Evolutionary conservation across 768 basidiomycete species (phyloP), one percentile per base, ranked within the genome.

Genomic region (Boletus vinaceobasis): DNA sequence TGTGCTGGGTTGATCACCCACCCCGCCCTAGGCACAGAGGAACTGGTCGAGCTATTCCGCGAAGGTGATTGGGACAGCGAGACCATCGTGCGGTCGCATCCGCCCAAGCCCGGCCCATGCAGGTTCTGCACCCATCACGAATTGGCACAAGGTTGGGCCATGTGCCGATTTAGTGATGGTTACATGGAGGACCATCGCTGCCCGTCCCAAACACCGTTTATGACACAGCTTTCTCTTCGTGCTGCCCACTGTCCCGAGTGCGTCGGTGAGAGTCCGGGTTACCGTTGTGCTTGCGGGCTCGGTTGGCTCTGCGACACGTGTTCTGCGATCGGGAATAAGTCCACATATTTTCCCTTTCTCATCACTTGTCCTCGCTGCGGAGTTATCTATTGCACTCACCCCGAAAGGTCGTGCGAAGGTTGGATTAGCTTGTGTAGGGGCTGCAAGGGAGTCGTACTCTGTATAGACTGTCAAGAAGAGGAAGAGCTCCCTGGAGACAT

Each of bases 301-400:
- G 0, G 0, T 5, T 63, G 58, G 61, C 7, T 60, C 26, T 66
- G 61, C 35, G 21, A 33, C 5, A 23, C 8, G 2, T 65, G 56
- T 27, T 15, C 40, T 1, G 51, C 1, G 39, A 8, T 42, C 23
- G n/a, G 29, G 31, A 55, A 56, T 11, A 47, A 43, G 23, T 6
- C 35, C 3, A 2, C 1, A 15, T 5, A 1, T 2, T 33, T 40
- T 37, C 60, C 52, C 37, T 7, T 7, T 8, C 11, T 54, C 15
- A 26, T 63, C 27, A 38, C 50, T 27, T 64, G 60, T n/a, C 57
- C 64, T 31, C 49, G 63, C 8, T 62, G 62, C n/a, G 51, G 48
- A 15, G 43, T 49, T 2, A 1, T 29, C 37, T 59, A 59, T 15
- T 64, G 60, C 49, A 52, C 43, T 7, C 7, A 6, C 1, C 17